A percentile compares a stretch with the other conserved stretches of the same genome.
Conservation (phyloP, 176 grass and related monocot genomes). For the Microstegium vimineum region DNA sequence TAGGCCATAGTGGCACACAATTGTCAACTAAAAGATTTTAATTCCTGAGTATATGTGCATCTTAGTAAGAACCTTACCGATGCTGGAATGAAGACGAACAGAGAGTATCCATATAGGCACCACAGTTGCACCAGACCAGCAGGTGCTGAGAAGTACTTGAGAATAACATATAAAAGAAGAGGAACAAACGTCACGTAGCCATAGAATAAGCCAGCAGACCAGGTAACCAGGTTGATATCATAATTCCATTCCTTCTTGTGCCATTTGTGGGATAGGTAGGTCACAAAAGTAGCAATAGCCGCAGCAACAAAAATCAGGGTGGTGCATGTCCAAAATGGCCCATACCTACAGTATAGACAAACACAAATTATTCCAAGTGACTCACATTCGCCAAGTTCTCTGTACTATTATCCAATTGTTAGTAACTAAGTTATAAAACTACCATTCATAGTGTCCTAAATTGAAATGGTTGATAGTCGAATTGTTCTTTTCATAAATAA, state of each 20-base stretch:
- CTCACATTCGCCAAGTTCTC: neutral
- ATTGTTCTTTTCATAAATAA: neutral
- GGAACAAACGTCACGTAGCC: constrained; percentile 93
- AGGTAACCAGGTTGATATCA: constrained; percentile 95
- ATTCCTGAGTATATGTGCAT: neutral
- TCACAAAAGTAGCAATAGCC: constrained; percentile 95
- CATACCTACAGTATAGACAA: constrained; percentile 56
- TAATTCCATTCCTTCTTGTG: constrained; percentile 96
- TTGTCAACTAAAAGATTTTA: neutral
- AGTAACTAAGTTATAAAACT: neutral
- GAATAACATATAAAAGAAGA: constrained; percentile 80
- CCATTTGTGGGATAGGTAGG: constrained; percentile 91
- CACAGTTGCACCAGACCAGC: constrained; percentile 89
- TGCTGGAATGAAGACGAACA: constrained; percentile 97
- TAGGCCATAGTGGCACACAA: neutral
- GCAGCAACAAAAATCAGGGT: constrained; percentile 93
- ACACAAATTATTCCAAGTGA: neutral
- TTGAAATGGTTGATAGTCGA: neutral
- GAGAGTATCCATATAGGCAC: constrained; percentile 95
- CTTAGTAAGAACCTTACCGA: constrained; percentile 51
- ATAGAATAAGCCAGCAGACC: constrained; percentile 98
- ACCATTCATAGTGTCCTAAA: neutral
- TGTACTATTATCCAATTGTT: neutral
- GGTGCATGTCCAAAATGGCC: constrained; percentile 98
- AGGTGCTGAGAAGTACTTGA: constrained; percentile 98